Base-by-base conservation (phyloP, 208 protist genomes). In the Tritrichomonas musculus region DNA sequence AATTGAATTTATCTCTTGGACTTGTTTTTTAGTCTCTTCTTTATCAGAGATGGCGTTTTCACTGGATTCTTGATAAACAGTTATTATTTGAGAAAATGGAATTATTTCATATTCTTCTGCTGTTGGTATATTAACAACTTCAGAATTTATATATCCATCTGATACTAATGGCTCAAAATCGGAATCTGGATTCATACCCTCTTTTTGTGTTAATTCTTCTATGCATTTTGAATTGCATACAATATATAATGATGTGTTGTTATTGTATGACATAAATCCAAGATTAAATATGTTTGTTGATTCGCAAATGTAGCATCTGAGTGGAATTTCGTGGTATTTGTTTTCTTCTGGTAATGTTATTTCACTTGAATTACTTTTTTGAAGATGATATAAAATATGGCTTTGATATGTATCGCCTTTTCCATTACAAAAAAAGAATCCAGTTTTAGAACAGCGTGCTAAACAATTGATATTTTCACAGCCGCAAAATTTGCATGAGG, bases 91-190 rank as follows among this genome's bases (percentile, higher is more conserved):
- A n/a, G 11, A 33, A 8, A 69, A n/a, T 13, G 64, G 64, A 33
- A 69, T 69, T 69, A n/a, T 69, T 69, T 8, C 5, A 69, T 69
- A 69, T 94, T 97, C 96, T 0, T 94, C 94, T 93, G 98, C 95
- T 1, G 95, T 94, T 13, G 96, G 96, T 41, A 95, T 72, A 94
- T 97, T 97, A 5, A 98, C 97, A 0, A 99, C 95, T 97, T 97
- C 98, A 30, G 95, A 77, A 14, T 98, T 94, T 47, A 99, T 97
- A 25, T 93, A 93, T 30, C 97, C 94, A 93, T 98, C 97, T 53
- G 97, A 95, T 92, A 99, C 97, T 11, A 99, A 94, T 64, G 98
- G 97, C 33, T 95, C 88, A 97, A 97, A 99, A n/a, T 96, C 95
- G 39, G 92, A 80, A 13, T 96, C 60, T 94, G 98, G 97, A 97